Conservation (phyloP, 1,139 yeast species). For the Geotrichum carabidarum region DNA sequence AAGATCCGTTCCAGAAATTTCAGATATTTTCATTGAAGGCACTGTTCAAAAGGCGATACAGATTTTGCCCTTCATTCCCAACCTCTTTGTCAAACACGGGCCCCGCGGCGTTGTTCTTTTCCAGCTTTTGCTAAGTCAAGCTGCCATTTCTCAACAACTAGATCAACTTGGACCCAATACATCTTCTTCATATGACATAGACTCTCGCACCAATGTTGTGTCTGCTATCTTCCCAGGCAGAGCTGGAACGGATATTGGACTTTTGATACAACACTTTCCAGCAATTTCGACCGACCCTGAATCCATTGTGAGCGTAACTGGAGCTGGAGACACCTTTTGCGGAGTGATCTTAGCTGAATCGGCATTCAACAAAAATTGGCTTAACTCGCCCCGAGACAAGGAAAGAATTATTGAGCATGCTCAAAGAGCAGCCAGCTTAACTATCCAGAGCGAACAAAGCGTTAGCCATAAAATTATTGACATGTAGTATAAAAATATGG, state of each 20-base stretch:
- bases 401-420: slow-evolving; percentile 41
- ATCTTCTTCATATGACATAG: background rate
- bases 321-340: slow-evolving; percentile 64
- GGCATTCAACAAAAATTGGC: slow-evolving; percentile 32
- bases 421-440: slow-evolving; percentile 52
- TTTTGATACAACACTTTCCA: slow-evolving; percentile 60
- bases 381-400: slow-evolving; percentile 32
- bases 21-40: slow-evolving; percentile 43
- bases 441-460: slow-evolving; percentile 39
- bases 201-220: slow-evolving; percentile 21
- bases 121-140: slow-evolving; percentile 37
- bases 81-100: slow-evolving; percentile 63
- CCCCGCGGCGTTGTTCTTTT: slow-evolving; percentile 55
- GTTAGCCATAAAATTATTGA: slow-evolving; percentile 27
- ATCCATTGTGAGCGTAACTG: slow-evolving; percentile 50
- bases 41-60: slow-evolving; percentile 64
- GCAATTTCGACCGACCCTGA: slow-evolving; percentile 30
- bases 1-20: slow-evolving; percentile 31
- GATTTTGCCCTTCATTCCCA: slow-evolving; percentile 67
- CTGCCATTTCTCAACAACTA: slow-evolving; percentile 13
- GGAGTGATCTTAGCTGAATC: slow-evolving; percentile 47
- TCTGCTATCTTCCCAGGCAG: slow-evolving; percentile 22
- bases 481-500: slow-evolving; percentile 2
- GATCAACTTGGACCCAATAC: slow-evolving; percentile 7
- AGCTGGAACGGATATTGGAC: slow-evolving; percentile 40